Evolutionary conservation across 2,329 filamentous ascomycete species (phyloP).

Genomic region (Aotearoamyces nothofagi): DNA sequence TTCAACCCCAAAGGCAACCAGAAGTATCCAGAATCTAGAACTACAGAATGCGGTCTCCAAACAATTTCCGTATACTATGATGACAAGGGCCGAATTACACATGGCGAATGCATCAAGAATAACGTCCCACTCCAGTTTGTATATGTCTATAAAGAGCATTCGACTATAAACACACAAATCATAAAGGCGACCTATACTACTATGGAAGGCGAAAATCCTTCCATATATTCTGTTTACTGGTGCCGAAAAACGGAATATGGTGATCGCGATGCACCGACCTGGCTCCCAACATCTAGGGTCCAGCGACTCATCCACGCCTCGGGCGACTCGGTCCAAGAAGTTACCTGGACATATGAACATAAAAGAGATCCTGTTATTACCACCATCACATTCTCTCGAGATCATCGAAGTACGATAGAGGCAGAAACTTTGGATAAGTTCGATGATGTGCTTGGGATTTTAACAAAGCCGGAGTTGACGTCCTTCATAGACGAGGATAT

Average conservation of each 20-base stretch:
- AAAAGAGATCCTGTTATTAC: constrained; percentile 22
- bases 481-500: constrained; percentile 22
- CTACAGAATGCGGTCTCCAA: constrained; percentile 5
- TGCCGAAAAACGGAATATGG: constrained; percentile 16
- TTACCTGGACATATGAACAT: constrained; percentile 21
- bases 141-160: constrained; percentile 21
- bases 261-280: too few relatives aligned
- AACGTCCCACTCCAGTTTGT: constrained; percentile 18
- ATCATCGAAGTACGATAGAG: constrained; percentile 9
- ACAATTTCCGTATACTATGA: constrained; percentile 19
- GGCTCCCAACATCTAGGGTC: constrained; percentile 22
- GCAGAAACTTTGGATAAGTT: constrained; percentile 14
- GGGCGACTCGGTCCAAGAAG: constrained; percentile 15
- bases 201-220: constrained; percentile 7
- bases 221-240: constrained; percentile 22
- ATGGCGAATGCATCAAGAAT: constrained; percentile 17
- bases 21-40: background rate
- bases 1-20: background rate
- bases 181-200: constrained; percentile 18
- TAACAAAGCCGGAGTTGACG: constrained; percentile 15
- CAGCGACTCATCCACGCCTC: constrained; percentile 19
- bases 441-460: constrained; percentile 16
- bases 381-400: constrained; percentile 16
- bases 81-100: constrained; percentile 19
- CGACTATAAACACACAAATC: constrained; percentile 19